Percentiles rank a stretch among this genome's conserved stretches.
These are phyloP conservation scores for Phytopythium ostracodes DNA, from an alignment of 352 stramenopile genomes.

Conservation along the genomic window DNA sequence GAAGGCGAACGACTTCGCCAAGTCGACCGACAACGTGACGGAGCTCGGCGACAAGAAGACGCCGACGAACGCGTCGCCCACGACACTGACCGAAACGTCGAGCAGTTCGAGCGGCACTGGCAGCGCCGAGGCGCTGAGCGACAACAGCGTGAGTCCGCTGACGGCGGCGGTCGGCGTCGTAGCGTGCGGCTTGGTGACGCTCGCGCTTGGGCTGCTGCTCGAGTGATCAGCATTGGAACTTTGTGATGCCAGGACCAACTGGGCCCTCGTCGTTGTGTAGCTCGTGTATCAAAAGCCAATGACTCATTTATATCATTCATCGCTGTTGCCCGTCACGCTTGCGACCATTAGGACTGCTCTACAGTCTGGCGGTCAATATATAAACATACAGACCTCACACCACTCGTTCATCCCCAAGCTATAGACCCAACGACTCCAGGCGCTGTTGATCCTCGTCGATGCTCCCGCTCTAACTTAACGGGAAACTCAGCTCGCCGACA, in stretches of 20 bases:
- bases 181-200: background rate
- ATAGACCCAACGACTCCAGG: no score
- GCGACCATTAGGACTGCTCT: background rate
- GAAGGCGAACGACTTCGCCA: constrained; percentile 34
- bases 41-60: background rate
- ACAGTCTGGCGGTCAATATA: background rate
- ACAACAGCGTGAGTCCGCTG: background rate
- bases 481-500: constrained; percentile 24
- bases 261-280: no score
- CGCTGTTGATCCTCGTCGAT: background rate
- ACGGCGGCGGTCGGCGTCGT: background rate
- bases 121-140: background rate
- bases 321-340: background rate
- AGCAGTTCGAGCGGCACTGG: background rate
- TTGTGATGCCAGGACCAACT: no score
- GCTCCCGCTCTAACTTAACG: constrained; percentile 5
- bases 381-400: background rate
- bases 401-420: background rate
- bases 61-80: background rate
- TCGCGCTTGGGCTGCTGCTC: background rate
- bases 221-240: background rate
- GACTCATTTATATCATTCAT: background rate
- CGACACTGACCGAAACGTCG: background rate
- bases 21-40: background rate
- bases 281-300: background rate